Conservation (phyloP, 2,329 filamentous ascomycete species). For the Colletotrichum kahawae region DNA sequence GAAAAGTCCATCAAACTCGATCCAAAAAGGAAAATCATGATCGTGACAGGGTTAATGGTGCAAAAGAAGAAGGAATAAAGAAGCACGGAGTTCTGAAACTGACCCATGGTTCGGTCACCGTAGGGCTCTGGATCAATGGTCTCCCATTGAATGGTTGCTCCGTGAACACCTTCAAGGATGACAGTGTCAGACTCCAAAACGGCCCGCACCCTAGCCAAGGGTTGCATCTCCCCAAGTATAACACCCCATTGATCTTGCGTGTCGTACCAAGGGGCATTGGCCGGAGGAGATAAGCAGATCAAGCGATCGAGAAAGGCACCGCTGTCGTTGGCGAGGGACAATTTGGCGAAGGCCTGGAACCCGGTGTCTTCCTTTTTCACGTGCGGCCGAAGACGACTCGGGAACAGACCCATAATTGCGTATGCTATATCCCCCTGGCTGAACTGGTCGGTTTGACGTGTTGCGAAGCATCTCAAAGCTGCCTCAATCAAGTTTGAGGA, state of each 20-base stretch:
- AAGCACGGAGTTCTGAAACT: not conserved
- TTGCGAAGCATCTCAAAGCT: not conserved
- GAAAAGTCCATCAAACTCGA: too few species aligned
- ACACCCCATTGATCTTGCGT: not conserved
- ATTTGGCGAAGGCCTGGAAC: not conserved
- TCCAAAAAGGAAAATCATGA: not conserved
- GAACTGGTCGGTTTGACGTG: not conserved
- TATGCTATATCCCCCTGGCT: not conserved
- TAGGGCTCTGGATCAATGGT: not conserved
- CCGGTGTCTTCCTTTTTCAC: not conserved
- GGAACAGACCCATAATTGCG: not conserved
- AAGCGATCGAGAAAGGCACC: not conserved
- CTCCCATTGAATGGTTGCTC: not conserved
- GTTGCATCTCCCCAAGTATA: not conserved
- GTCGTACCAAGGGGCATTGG: not conserved
- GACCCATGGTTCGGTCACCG: not conserved
- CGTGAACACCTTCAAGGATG: not conserved
- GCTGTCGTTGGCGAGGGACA: not conserved
- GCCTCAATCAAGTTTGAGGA: not conserved
- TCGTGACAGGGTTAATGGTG: not conserved
- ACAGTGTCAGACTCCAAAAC: not conserved
- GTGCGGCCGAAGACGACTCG: fast-evolving
- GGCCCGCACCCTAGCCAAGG: not conserved
- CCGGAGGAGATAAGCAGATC: fast-evolving
- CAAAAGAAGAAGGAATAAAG: not conserved